Evolutionary conservation across 225 moss, liverwort and hornwort genomes (phyloP).

Genomic region (Neckera pumila): DNA sequence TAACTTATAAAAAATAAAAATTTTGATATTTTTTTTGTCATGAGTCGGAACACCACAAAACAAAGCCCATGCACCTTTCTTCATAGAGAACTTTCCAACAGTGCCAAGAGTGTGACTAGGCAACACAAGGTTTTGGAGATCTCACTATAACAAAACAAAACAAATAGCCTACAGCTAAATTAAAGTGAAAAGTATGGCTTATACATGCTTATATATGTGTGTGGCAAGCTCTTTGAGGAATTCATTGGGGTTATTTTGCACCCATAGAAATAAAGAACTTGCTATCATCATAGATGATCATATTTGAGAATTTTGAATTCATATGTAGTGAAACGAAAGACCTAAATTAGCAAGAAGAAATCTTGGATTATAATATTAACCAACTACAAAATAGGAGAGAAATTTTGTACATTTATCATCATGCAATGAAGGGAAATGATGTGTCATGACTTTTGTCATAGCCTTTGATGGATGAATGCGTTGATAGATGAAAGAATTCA

Average conservation of each 20-base stretch:
- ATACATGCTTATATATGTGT: neutral
- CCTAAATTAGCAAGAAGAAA: neutral
- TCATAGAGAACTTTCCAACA: too few species aligned
- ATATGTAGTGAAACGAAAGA: neutral
- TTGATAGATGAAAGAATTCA: too few species aligned
- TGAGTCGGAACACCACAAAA: too few species aligned
- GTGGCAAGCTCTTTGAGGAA: neutral
- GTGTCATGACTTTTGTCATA: too few species aligned
- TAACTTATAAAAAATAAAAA: too few species aligned
- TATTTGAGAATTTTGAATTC: neutral
- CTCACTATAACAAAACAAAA: too few species aligned
- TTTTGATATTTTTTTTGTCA: too few species aligned
- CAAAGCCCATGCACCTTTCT: too few species aligned
- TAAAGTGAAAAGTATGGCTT: neutral
- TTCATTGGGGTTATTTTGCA: neutral
- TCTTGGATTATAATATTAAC: neutral
- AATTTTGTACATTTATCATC: neutral
- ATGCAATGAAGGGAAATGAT: rapidly evolving
- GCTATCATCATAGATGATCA: neutral
- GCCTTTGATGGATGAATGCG: too few species aligned
- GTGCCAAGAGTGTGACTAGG: too few species aligned
- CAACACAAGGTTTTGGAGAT: too few species aligned
- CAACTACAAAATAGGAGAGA: neutral
- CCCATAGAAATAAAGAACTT: neutral
- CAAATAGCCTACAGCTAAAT: neutral